phyloP scores from a whole-genome alignment of 108 stramenopile genomes.

The Stephanodiscus triporus region DNA sequence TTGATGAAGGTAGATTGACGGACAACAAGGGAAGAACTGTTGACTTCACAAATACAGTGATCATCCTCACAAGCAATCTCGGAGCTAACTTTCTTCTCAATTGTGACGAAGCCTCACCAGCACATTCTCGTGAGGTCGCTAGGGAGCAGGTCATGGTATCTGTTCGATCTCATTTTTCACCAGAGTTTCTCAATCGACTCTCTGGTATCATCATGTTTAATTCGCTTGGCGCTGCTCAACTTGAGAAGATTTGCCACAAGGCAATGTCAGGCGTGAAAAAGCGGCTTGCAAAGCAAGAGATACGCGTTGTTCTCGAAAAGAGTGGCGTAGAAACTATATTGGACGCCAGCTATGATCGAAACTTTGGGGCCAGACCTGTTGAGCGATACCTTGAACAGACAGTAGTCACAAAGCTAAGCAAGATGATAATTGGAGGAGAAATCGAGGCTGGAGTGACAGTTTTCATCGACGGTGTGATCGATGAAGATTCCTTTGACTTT shows the following conservation, averaged over 20 bases:
- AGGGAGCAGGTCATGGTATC: constrained; percentile 75
- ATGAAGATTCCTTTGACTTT: constrained; percentile 66
- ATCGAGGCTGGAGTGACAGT: constrained; percentile 68
- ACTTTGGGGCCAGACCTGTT: constrained; percentile 87
- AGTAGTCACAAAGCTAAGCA: constrained; percentile 79
- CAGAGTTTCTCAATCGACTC: constrained; percentile 97
- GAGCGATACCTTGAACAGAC: constrained; percentile 80
- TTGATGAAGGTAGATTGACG: constrained; percentile 97
- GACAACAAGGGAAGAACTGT: constrained; percentile 94
- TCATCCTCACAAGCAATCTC: constrained; percentile 95
- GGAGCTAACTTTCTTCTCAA: constrained; percentile 82
- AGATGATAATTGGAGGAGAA: constrained; percentile 83
- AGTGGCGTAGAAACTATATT: constrained; percentile 75
- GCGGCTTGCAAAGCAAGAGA: constrained; percentile 60
- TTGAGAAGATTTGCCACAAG: constrained; percentile 86
- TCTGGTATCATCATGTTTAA: constrained; percentile 94
- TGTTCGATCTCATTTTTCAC: constrained; percentile 81
- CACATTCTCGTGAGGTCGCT: constrained; percentile 44
- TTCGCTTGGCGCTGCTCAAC: constrained; percentile 72
- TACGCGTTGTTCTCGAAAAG: constrained; percentile 72
- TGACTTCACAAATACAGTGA: constrained; percentile 94
- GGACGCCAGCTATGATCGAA: constrained; percentile 75
- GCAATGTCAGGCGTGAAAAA: constrained; percentile 72
- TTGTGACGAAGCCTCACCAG: constrained; percentile 45
- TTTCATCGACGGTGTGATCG: constrained; percentile 72